phyloP scores from a whole-genome alignment of 2,329 filamentous ascomycete species.

The Fusarium sp. region DNA sequence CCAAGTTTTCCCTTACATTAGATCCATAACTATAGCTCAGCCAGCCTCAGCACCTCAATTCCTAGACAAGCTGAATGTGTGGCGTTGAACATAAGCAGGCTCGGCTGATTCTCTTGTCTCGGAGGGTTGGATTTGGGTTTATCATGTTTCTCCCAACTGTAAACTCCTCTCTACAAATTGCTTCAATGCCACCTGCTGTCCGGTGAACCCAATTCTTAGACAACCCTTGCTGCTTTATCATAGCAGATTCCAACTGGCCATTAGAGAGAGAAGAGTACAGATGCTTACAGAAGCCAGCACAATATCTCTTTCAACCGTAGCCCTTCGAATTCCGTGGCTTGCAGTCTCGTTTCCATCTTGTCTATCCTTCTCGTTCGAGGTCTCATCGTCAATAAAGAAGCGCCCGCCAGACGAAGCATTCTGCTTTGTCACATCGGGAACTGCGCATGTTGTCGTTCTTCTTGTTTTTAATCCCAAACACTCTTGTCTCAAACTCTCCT shows the following conservation, averaged over 20 bases:
- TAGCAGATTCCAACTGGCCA: background rate
- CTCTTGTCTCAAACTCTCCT: slow-evolving; percentile 9
- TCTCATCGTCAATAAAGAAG: slow-evolving; percentile 20
- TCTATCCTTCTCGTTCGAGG: background rate
- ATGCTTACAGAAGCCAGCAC: background rate
- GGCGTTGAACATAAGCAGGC: background rate
- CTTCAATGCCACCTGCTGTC: background rate
- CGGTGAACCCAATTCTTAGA: background rate
- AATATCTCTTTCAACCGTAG: background rate
- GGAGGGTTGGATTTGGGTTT: background rate
- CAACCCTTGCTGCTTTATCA: background rate
- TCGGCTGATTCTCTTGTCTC: background rate
- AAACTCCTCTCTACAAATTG: background rate
- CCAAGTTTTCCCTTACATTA: slow-evolving; percentile 13
- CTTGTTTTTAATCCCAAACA: slow-evolving; percentile 25
- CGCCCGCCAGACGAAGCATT: slow-evolving; percentile 40
- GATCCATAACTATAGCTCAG: background rate
- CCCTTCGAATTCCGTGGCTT: background rate
- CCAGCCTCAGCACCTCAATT: background rate
- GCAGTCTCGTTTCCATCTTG: background rate
- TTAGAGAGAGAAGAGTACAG: background rate
- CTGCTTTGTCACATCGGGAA: slow-evolving; percentile 35
- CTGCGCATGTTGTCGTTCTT: slow-evolving; percentile 35
- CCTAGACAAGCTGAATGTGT: background rate
- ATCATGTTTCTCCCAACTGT: background rate